Evolutionary conservation across 73 alveolate genomes (phyloP), one percentile per base, ranked within the genome.

Genomic region (Uronychia binucleata): DNA sequence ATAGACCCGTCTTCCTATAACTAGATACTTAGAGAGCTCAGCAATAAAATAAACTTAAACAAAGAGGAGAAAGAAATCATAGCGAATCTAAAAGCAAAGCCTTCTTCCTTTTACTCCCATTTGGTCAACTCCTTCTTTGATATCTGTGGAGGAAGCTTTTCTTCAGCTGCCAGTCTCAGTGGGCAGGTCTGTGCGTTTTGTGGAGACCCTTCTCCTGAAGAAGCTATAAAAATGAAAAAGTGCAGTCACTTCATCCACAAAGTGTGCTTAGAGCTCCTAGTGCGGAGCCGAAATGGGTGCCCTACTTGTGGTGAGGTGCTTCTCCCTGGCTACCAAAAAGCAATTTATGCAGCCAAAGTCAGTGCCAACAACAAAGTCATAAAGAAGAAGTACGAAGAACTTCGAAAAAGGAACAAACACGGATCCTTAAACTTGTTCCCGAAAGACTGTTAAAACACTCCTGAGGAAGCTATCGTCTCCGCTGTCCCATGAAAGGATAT

Each of bases 171-270:
- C 19, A 46, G 67, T 46, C 19, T 46, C n/a, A 46, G 67, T 46
- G 67, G 67, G 67, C 67, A 46, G 19, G 67, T 46, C n/a, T 46
- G 67, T 46, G 67, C 67, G 5, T 46, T 46, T 19, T 46, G 67
- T 46, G 67, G 67, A 11, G 67, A 46, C 67, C 67, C 67, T 11
- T 46, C 67, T 46, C 5, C n/a, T 46, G 67, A 46, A 46, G 67
- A 46, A 11, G 67, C 67, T 19, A 46, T 46, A 11, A 46, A 46
- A 46, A 46, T 46, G 67, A 46, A 46, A 19, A 19, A 46, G 19
- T 82, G 89, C 26, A 34, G 34, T 8, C 89, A 82, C 29, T 30
- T 33, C 59, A 32, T 82, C 19, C 89, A 82, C 34, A 82, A 82
- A 74, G 34, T 30, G 8, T 82, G 89, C 33, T 30, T 82, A 5